A percentile compares a stretch with the other conserved stretches of the same genome.
Conservation (phyloP, 164 flowering plant genomes). For the Buxus sempervirens region DNA sequence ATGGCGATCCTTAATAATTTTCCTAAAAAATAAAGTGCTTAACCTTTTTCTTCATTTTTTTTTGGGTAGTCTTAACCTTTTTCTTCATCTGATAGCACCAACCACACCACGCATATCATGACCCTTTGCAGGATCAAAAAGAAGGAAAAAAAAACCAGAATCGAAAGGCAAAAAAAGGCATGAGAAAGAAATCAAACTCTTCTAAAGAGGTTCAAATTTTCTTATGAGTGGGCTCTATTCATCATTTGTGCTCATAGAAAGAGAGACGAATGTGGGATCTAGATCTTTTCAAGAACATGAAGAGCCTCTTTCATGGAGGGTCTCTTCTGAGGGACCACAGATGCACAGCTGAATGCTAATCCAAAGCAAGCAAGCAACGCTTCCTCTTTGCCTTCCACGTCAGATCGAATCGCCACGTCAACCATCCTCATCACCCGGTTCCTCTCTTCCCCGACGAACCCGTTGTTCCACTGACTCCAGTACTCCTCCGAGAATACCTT, state of each 20-base stretch:
- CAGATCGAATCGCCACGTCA: conserved; percentile 70
- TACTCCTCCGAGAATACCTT: conserved; percentile 50
- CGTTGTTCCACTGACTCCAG: conserved; percentile 41
- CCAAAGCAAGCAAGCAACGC: conserved; percentile 56
- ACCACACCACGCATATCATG: no score
- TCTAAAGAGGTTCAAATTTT: not conserved
- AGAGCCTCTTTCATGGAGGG: conserved; percentile 86
- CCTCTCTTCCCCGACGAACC: conserved; percentile 54
- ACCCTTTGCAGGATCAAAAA: no score
- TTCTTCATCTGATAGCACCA: no score
- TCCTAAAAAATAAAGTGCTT: no score
- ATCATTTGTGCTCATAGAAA: conserved; percentile 18
- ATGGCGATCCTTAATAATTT: no score
- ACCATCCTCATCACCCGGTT: conserved; percentile 57
- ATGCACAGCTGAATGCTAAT: conserved; percentile 67
- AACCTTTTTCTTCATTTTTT: no score
- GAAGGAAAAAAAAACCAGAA: no score
- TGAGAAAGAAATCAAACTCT: not conserved
- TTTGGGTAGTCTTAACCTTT: no score
- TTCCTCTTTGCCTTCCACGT: conserved; percentile 85
- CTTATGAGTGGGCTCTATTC: not conserved
- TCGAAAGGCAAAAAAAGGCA: not conserved
- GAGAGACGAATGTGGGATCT: conserved; percentile 39
- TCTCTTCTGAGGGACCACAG: conserved; percentile 63
- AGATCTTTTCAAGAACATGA: conserved; percentile 72